These are phyloP conservation scores for Escallonia herrerae DNA, from an alignment of 129 eudicot species.

Conservation along the genomic window DNA sequence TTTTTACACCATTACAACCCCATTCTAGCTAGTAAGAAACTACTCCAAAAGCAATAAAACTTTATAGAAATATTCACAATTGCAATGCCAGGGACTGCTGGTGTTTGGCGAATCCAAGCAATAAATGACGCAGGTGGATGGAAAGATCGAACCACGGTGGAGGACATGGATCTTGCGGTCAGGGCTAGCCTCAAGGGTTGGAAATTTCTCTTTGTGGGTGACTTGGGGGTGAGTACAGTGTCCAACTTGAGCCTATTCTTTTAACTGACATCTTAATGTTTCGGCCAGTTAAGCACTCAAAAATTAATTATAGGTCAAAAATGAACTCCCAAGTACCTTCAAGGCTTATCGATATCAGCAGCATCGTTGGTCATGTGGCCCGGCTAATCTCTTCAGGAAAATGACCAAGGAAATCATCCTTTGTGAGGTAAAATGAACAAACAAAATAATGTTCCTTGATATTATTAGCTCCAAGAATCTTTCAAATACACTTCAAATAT, in stretches of 20 bases:
- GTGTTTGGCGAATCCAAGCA: constrained; percentile 78
- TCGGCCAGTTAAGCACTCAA: constrained; percentile 11
- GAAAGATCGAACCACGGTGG: constrained; percentile 90
- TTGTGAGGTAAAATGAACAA: constrained; percentile 42
- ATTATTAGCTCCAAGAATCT: background rate
- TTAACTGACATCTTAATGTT: background rate
- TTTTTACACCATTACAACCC: background rate
- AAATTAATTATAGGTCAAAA: constrained; percentile 43
- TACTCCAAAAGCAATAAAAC: background rate
- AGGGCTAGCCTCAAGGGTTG: constrained; percentile 80
- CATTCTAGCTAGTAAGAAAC: constrained; percentile 1
- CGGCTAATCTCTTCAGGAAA: constrained; percentile 75
- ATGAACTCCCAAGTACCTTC: constrained; percentile 83
- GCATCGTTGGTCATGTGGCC: constrained; percentile 98
- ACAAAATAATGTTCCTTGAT: too few relatives aligned
- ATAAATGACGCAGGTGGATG: constrained; percentile 84
- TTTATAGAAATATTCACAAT: background rate
- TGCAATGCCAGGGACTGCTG: constrained; percentile 61
- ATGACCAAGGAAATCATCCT: constrained; percentile 63
- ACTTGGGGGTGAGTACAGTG: constrained; percentile 35
- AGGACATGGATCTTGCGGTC: constrained; percentile 89
- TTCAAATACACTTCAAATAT: background rate
- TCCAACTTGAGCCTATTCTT: background rate
- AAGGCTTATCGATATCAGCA: constrained; percentile 80
- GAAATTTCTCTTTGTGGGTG: constrained; percentile 80